phyloP scores from a whole-genome alignment of 257 asterid genomes.

The Penstemon eatonii region DNA sequence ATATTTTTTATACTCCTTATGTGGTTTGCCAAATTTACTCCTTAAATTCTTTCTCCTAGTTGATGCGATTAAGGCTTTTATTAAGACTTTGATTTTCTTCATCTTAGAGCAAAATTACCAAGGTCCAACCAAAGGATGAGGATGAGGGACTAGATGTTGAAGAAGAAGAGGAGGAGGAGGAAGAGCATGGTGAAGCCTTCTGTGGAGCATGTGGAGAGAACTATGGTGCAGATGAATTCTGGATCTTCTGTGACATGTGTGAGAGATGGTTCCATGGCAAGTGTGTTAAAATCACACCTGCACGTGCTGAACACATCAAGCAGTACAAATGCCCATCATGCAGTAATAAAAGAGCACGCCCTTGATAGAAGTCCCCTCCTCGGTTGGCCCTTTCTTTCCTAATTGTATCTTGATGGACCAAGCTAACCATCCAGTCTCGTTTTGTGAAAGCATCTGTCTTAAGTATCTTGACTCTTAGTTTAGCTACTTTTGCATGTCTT shows the following conservation, averaged over 20 bases:
- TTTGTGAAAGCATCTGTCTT: slow-evolving; percentile 20
- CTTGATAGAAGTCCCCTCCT: slow-evolving; percentile 33
- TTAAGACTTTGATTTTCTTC: slow-evolving; percentile 4
- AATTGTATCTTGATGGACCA: slow-evolving; percentile 28
- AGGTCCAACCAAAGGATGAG: slow-evolving; percentile 47
- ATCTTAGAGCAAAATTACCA: slow-evolving; percentile 47
- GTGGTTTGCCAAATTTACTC: background rate
- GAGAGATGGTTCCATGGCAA: slow-evolving; percentile 89
- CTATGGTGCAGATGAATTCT: slow-evolving; percentile 67
- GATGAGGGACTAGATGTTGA: slow-evolving; percentile 50
- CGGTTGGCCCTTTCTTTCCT: slow-evolving; percentile 13
- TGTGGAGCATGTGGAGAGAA: slow-evolving; percentile 78
- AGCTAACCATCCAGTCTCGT: slow-evolving; percentile 30
- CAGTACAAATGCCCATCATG: slow-evolving; percentile 86
- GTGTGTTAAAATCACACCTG: slow-evolving; percentile 87
- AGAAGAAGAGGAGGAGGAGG: slow-evolving; percentile 54
- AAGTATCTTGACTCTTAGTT: slow-evolving; percentile 27
- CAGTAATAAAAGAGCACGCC: slow-evolving; percentile 62
- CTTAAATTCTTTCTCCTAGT: slow-evolving; percentile 7
- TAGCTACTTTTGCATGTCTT: slow-evolving; percentile 32
- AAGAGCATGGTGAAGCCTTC: slow-evolving; percentile 61
- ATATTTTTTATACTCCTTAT: background rate
- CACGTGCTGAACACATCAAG: slow-evolving; percentile 86
- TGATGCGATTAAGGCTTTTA: background rate
- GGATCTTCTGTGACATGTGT: slow-evolving; percentile 84